Base-by-base conservation (phyloP, 176 grass and related monocot genomes). In the Carex myosuroides region DNA sequence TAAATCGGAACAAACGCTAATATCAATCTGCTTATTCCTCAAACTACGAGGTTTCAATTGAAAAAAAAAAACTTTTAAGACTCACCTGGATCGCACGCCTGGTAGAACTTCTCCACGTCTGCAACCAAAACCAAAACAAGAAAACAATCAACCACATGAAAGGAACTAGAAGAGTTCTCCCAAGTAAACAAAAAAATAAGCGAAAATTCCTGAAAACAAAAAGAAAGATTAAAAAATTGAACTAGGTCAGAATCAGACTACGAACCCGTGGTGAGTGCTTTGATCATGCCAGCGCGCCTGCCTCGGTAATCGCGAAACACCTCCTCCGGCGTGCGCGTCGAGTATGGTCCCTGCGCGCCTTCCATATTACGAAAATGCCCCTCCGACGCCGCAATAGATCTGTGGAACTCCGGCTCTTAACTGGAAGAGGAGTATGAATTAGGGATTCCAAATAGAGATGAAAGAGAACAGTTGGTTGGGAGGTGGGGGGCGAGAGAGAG, bases 41-140 rank as follows among this genome's bases (percentile, higher is more conserved):
- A 44, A 60, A 63, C 60, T 64, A 81, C 8, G 17, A 64, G 57
- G 79, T 39, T 21, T 81, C 5, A 81, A 86, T 64, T 76, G 84
- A 87, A 32, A 78, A 89, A 79, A 89, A 85, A 86, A 52, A 86
- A 59, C 6, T 56, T 13, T 33, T 0, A 20, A 52, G 68, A 89
- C 88, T 92, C 68, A 97, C 94, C 94, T 22, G 94, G 94, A 88
- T 97, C 94, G 86, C 94, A 97, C 29, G 90, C 90, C 91, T 94
- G 86, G 90, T 83, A 97, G 64, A 97, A 97, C 92, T 89, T 97
- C 60, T 97, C 94, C 90, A 97, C 91, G 85, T 97, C 94, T 97
- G 84, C 94, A 89, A 81, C 21, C 87, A 44, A 21, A 88, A 79
- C 21, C 24, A 16, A 67, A 73, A 13, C 7, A 84, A 81, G 22